phyloP scores from a whole-genome alignment of 306 rosid genomes.

The Prunus armeniaca region DNA sequence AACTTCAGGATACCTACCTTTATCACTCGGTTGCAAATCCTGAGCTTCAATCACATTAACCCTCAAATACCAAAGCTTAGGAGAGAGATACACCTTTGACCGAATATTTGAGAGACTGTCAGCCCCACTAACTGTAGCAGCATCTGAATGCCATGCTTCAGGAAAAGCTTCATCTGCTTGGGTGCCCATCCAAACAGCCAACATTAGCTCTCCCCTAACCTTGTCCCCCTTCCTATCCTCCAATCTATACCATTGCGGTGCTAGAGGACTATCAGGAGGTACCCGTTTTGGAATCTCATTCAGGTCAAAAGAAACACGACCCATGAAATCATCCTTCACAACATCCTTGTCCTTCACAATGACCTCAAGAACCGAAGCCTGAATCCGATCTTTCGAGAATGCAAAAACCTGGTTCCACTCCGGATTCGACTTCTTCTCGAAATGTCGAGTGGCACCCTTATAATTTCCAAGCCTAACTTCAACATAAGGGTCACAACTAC shows the following conservation, averaged over 20 bases:
- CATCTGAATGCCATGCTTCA: slow-evolving; percentile 98
- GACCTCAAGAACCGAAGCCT: slow-evolving; percentile 81
- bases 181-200: slow-evolving; percentile 99
- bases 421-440: slow-evolving; percentile 88
- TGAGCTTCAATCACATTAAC: slow-evolving; percentile 96
- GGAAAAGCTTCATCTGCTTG: slow-evolving; percentile 99
- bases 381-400: slow-evolving; percentile 82
- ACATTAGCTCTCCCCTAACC: slow-evolving; percentile 87
- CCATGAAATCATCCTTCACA: slow-evolving; percentile 86
- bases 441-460: slow-evolving; percentile 88
- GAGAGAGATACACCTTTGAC: slow-evolving; percentile 91
- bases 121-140: slow-evolving; percentile 78
- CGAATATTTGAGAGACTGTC: slow-evolving; percentile 88
- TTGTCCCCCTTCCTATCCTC: slow-evolving; percentile 68
- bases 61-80: slow-evolving; percentile 98
- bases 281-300: slow-evolving; percentile 88
- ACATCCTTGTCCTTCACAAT: slow-evolving; percentile 88
- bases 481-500: slow-evolving; percentile 90
- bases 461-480: slow-evolving; percentile 93
- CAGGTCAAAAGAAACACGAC: slow-evolving; percentile 71
- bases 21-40: slow-evolving; percentile 69
- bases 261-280: slow-evolving; percentile 94
- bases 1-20: slow-evolving; percentile 86
- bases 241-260: slow-evolving; percentile 93
- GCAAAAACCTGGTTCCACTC: slow-evolving; percentile 98